Base-by-base conservation (phyloP, 1,284 basidiomycete genomes). In the Boletus smithii region DNA sequence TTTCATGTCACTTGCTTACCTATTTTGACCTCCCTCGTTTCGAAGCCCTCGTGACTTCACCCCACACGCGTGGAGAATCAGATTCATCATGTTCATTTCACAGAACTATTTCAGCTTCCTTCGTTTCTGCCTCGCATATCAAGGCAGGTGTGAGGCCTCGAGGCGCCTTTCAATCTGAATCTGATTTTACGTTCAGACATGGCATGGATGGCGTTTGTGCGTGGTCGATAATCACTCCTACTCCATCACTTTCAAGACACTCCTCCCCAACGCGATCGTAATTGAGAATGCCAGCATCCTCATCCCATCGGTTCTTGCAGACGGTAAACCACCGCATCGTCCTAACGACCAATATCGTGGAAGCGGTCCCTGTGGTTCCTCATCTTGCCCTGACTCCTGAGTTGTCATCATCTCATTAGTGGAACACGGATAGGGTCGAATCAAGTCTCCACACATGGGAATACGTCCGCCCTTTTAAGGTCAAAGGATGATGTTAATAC, bases 51-150 rank as follows among this genome's bases (percentile, higher is more conserved):
- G 44, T 61, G 61, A 56, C 58, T 42, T 32, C 50, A 46, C 62
- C 61, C 63, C 61, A 53, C 60, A 55, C 43, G 61, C 46, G 64
- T 42, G 55, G 61, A 65, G 63, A 49, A 66, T 66, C 62, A 56
- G 57, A 49, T 57, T 16, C 50, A 49, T 44, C 24, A 47, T 38
- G 22, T 18, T 54, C 56, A 63, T 60, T 57, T 57, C 56, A 50
- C 46, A 44, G 14, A 50, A 39, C 42, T 57, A 49, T 46, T 42
- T 46, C 37, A 26, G 5, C 49, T 32, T 42, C 49, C 57, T 54
- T 63, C 42, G 50, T 49, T 59, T 55, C 46, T 51, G 43, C 57
- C 59, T 60, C 49, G 54, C 61, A 62, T 60, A 48, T 60, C 59
- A 60, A 49, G 54, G 30, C 49, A 62, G 56, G 56, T 39, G 33